Conservation (phyloP, 257 asterid genomes). For the Parsonsia alboflavescens region DNA sequence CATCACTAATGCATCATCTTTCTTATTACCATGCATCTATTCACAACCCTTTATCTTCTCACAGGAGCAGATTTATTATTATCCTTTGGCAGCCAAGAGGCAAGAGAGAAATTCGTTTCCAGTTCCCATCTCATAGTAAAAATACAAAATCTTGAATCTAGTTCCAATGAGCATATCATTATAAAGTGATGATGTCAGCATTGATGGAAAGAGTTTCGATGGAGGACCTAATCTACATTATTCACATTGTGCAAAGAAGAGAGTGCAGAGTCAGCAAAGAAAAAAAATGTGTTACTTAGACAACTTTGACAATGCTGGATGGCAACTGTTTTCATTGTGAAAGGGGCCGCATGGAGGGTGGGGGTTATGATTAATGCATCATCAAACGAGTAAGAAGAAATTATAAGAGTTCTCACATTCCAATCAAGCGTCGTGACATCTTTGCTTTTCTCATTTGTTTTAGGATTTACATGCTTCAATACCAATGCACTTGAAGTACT, state of each 20-base stretch:
- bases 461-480: constrained; percentile 25
- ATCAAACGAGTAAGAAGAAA: constrained; percentile 5
- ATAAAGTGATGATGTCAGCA: background rate
- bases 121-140: background rate
- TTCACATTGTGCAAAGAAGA: too few relatives aligned
- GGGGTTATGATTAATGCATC: background rate
- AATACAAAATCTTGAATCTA: background rate
- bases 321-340: too few relatives aligned
- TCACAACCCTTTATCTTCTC: background rate
- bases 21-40: background rate
- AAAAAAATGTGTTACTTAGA: background rate
- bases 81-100: background rate
- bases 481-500: constrained; percentile 13
- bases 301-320: background rate
- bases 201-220: too few relatives aligned
- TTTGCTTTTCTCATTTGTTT: constrained; percentile 26
- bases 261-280: background rate
- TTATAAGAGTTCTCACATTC: constrained; percentile 28
- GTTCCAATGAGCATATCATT: background rate
- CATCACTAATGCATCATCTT: background rate
- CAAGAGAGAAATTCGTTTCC: background rate
- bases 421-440: constrained; percentile 34
- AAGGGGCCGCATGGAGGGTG: too few relatives aligned
- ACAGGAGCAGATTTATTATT: background rate
- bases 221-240: background rate